Evolutionary conservation across 148 eudicot genomes (phyloP), one percentile per base, ranked within the genome.

Genomic region (Rhododendron henanense): DNA sequence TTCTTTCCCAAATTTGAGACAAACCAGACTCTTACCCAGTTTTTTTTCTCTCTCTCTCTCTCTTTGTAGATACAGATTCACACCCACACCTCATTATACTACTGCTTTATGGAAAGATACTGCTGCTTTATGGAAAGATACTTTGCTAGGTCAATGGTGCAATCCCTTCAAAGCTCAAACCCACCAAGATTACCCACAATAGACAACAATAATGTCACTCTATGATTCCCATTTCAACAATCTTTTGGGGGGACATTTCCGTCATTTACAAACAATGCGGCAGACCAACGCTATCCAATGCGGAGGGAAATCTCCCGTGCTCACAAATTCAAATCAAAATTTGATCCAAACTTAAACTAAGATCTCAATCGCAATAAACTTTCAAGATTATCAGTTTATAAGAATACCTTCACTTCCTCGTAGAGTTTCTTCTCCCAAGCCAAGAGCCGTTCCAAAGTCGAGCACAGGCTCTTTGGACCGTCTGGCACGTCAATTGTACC

Each of bases 371-470:
- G 48, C 9, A 25, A 78, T 78, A 55, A 87, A 81, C 71, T 45
- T 77, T 69, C 8, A 33, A 77, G 74, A 44, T 37, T 57, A 21
- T 23, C 10, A 25, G 37, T 73, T 82, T 69, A 84, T 87, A 95
- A 98, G 25, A 86, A 81, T 88, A 97, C 99, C 99, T 97, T 97
- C 25, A 97, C 98, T 94, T 97, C 99, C 87, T 93, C 92, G 85
- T 95, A 97, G 78, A 97, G 95, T 87, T 97, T 97, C 92, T 93
- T 97, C 87, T 97, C 99, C 99, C 99, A 97, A 65, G 99, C 99
- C 91, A 97, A 89, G 76, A 97, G 96, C 76, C 98, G 91, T 82
- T 97, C 99, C 87, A 97, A 85, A 83, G 99, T 95, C 37, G 98
- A 95, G 86, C 94, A 94, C 23, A 97, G 91, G 89, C 99, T 95